Evolutionary conservation across 371 early-diverging fungal species (phyloP).

Genomic region (Synchytrium microbalum): DNA sequence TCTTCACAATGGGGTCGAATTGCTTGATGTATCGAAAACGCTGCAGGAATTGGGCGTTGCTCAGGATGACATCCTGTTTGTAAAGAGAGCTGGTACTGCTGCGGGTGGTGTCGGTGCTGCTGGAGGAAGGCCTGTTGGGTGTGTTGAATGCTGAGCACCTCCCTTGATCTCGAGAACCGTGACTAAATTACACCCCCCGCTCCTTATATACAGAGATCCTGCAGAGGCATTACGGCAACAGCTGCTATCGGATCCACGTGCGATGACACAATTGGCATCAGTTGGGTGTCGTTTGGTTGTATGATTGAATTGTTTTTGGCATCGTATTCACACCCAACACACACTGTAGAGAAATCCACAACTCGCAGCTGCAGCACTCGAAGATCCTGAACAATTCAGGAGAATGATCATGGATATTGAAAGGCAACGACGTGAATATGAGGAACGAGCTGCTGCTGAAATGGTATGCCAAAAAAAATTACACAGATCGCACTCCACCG

Average conservation of each 20-base stretch:
- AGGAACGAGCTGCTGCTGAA: conserved; percentile 27
- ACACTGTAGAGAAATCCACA: conserved; percentile 43
- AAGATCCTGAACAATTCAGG: conserved; percentile 62
- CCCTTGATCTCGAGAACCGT: background rate
- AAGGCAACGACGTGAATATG: conserved; percentile 45
- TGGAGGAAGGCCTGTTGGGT: background rate
- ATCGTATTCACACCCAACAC: background rate
- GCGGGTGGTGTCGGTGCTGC: background rate
- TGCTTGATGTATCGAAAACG: conserved; percentile 54
- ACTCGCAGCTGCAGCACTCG: conserved; percentile 57
- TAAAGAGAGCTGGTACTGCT: conserved; percentile 21
- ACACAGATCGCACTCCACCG: background rate
- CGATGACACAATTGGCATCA: background rate
- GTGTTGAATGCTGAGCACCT: background rate
- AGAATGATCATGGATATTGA: conserved; percentile 56
- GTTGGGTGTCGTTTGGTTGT: background rate
- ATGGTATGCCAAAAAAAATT: conserved; percentile 13
- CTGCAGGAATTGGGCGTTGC: conserved; percentile 56
- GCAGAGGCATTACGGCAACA: background rate
- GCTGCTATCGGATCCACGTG: background rate
- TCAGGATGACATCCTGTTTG: conserved; percentile 68
- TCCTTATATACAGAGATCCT: background rate
- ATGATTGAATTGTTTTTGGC: background rate
- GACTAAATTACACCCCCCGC: no score
- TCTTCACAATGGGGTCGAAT: conserved; percentile 50